Conservation (phyloP, 1,139 yeast genomes). For the Yamadazyma trypodendri region DNA sequence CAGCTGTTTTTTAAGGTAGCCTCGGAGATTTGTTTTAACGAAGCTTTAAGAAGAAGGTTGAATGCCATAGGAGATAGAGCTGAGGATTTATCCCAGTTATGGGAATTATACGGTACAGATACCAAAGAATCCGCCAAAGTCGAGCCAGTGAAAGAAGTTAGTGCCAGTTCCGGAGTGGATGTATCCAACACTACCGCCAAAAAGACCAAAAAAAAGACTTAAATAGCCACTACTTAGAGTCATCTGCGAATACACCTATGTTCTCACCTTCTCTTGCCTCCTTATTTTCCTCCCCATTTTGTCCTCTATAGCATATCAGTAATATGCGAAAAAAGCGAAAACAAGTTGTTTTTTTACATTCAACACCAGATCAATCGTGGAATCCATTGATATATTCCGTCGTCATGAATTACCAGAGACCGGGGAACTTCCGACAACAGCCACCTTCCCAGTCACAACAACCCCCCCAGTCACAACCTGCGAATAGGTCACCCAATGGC, state of each 20-base stretch:
- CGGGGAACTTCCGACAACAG: slow-evolving; percentile 6
- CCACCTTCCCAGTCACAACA: slow-evolving; percentile 2
- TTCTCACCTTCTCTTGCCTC: too few relatives aligned
- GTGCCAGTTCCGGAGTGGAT: slow-evolving; percentile 1
- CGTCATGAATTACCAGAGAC: slow-evolving; percentile 8
- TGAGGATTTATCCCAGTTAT: slow-evolving; percentile 45
- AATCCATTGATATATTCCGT: not conserved
- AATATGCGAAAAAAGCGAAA: not conserved
- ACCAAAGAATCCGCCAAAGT: not conserved
- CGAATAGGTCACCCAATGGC: slow-evolving; percentile 7
- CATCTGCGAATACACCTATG: too few relatives aligned
- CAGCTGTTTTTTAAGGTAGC: slow-evolving; percentile 73
- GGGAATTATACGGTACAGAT: slow-evolving; percentile 35
- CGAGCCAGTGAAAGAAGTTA: slow-evolving; percentile 1
- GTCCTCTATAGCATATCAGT: not conserved
- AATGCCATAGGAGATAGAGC: slow-evolving; percentile 59
- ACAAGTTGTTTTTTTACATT: not conserved
- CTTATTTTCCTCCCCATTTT: too few relatives aligned
- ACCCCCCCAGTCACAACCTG: too few relatives aligned
- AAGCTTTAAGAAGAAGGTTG: slow-evolving; percentile 82
- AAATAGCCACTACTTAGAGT: too few relatives aligned
- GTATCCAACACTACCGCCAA: not conserved
- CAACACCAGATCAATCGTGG: not conserved
- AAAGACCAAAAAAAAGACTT: slow-evolving; percentile 1
- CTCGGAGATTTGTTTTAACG: slow-evolving; percentile 89